These are phyloP conservation scores for Adansonia rubrostipa DNA, from an alignment of 441 rosid species.

Conservation along the genomic window DNA sequence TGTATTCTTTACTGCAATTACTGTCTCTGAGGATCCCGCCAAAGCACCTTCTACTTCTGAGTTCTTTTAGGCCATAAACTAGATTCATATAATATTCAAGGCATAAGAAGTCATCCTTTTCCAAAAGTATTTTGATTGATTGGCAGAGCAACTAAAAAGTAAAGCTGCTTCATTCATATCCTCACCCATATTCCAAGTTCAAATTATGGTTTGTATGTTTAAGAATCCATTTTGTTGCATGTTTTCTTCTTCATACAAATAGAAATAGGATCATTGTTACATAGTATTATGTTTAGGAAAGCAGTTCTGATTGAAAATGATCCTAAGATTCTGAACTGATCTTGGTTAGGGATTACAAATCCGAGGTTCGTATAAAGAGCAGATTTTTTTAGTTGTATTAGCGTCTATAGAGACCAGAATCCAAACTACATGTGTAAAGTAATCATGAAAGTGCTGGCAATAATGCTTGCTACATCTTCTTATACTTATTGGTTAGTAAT, in stretches of 20 bases:
- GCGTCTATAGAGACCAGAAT: background rate
- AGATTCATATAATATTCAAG: background rate
- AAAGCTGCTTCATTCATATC: constrained; percentile 2
- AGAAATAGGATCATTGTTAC: background rate
- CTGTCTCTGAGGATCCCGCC: background rate
- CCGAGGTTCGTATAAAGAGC: constrained; percentile 7
- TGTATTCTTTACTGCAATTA: background rate
- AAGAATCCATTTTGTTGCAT: background rate
- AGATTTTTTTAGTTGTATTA: constrained; percentile 12
- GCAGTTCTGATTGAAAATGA: background rate
- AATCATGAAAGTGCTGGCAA: constrained; percentile 1
- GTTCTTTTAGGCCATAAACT: constrained; percentile 1
- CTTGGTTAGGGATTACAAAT: background rate
- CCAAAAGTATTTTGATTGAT: constrained; percentile 2
- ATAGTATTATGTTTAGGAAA: background rate
- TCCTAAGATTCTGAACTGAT: constrained; percentile 3
- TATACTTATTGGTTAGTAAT: background rate
- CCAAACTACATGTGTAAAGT: constrained; percentile 11
- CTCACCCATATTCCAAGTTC: constrained; percentile 4
- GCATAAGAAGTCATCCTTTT: constrained; percentile 4
- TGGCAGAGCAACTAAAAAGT: background rate
- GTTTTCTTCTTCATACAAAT: constrained; percentile 4
- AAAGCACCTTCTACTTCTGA: background rate
- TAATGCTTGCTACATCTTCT: background rate
- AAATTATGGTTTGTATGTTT: background rate